These are phyloP conservation scores for Drosera capensis DNA, from an alignment of 148 eudicot species.

Conservation along the genomic window DNA sequence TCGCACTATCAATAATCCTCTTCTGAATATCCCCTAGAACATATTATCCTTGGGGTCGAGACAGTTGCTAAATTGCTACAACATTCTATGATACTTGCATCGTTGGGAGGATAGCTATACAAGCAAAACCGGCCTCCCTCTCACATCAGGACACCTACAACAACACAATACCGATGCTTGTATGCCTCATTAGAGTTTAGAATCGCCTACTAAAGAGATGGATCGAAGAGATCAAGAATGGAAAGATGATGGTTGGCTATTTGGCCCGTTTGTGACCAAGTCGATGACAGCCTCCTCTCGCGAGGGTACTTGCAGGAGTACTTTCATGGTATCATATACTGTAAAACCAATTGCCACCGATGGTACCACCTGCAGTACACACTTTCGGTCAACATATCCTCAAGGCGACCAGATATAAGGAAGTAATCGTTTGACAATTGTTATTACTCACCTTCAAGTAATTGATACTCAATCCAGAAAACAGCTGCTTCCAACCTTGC, in stretches of 20 bases:
- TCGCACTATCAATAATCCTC: no score
- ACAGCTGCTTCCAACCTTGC: conserved; percentile 82
- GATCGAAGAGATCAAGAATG: conserved; percentile 18
- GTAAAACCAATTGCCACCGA: conserved; percentile 92
- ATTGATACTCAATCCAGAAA: conserved; percentile 88
- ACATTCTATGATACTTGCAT: no score
- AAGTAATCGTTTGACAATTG: no score
- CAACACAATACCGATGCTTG: background rate
- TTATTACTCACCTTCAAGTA: conserved; percentile 60
- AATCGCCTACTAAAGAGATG: background rate
- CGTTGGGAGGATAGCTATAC: no score
- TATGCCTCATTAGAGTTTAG: no score
- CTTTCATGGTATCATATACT: conserved; percentile 74
- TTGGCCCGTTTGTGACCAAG: conserved; percentile 21
- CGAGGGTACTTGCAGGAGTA: conserved; percentile 52
- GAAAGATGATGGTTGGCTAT: conserved; percentile 34
- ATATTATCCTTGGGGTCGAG: no score
- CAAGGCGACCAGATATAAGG: conserved; percentile 1
- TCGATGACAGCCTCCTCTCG: conserved; percentile 47
- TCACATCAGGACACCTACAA: no score
- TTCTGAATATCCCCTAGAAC: no score
- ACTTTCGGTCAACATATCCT: background rate
- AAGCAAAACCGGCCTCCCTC: no score
- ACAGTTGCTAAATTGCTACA: no score
- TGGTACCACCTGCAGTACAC: conserved; percentile 60